These are phyloP conservation scores for Alternaria viburni DNA, from an alignment of 2,329 filamentous ascomycete species.

Conservation along the genomic window DNA sequence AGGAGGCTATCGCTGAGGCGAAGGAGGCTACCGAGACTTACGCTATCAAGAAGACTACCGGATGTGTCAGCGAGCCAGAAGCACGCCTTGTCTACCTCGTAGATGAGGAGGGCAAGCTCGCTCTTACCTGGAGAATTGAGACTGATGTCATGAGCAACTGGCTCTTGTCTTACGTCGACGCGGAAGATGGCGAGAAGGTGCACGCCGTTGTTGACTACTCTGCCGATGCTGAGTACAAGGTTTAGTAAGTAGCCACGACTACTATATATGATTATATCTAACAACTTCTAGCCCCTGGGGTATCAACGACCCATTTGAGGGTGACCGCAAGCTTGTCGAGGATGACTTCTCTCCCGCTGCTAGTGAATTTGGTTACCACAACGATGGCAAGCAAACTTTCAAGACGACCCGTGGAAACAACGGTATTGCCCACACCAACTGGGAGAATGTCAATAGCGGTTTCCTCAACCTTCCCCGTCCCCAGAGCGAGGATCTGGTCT, in stretches of 20 bases:
- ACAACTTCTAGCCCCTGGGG: slow-evolving; percentile 52
- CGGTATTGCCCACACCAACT: slow-evolving; percentile 61
- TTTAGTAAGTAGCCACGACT: slow-evolving; percentile 52
- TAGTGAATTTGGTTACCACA: slow-evolving; percentile 63
- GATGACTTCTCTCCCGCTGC: slow-evolving; percentile 58
- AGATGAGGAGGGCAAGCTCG: slow-evolving; percentile 56
- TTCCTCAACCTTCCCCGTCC: slow-evolving; percentile 62
- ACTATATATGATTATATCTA: neutral
- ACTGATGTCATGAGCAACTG: slow-evolving; percentile 64
- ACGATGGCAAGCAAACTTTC: slow-evolving; percentile 56
- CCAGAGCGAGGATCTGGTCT: slow-evolving; percentile 50
- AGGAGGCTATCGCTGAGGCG: slow-evolving; percentile 50
- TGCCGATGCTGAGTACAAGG: slow-evolving; percentile 61
- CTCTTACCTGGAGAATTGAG: slow-evolving; percentile 64
- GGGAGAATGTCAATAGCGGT: slow-evolving; percentile 45
- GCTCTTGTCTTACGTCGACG: slow-evolving; percentile 66
- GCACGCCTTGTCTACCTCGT: slow-evolving; percentile 63
- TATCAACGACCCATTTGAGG: slow-evolving; percentile 61
- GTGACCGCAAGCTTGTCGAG: slow-evolving; percentile 51
- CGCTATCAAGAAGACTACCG: slow-evolving; percentile 57
- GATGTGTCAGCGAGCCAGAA: slow-evolving; percentile 60
- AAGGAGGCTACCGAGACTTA: slow-evolving; percentile 47
- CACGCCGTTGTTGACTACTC: slow-evolving; percentile 65
- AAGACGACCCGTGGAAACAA: slow-evolving; percentile 66
- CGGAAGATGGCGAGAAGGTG: slow-evolving; percentile 54